Percentiles rank a stretch among this genome's conserved stretches.
phyloP scores from a whole-genome alignment of 2,329 filamentous ascomycete genomes.

The Rhinocladiella mackenziei region DNA sequence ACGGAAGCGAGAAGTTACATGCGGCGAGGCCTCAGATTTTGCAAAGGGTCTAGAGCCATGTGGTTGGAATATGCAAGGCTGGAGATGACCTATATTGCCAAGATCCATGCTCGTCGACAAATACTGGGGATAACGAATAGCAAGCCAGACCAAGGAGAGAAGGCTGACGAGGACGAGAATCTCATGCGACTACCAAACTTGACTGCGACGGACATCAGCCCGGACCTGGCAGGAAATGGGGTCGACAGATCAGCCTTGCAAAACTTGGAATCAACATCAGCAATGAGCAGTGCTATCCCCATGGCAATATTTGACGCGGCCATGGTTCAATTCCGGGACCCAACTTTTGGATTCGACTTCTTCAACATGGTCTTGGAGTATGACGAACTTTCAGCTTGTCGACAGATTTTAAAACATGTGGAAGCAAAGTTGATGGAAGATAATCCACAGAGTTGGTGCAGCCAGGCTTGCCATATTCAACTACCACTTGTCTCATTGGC shows the following conservation, averaged over 20 bases:
- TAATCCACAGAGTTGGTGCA: slow-evolving; percentile 59
- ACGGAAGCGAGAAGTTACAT: slow-evolving; percentile 77
- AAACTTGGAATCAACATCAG: slow-evolving; percentile 67
- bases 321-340: slow-evolving; percentile 67
- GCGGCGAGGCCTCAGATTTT: slow-evolving; percentile 87
- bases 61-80: slow-evolving; percentile 89
- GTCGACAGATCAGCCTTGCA: slow-evolving; percentile 56
- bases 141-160: slow-evolving; percentile 33
- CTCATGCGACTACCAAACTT: slow-evolving; percentile 57
- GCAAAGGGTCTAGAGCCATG: slow-evolving; percentile 65
- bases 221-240: slow-evolving; percentile 50
- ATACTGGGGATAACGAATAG: slow-evolving; percentile 60
- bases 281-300: slow-evolving; percentile 87
- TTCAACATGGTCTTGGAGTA: slow-evolving; percentile 76
- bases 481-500: slow-evolving; percentile 65
- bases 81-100: slow-evolving; percentile 87
- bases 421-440: slow-evolving; percentile 58
- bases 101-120: slow-evolving; percentile 69
- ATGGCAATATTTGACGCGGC: slow-evolving; percentile 86
- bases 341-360: slow-evolving; percentile 67
- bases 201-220: slow-evolving; percentile 60
- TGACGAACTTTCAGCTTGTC: slow-evolving; percentile 59
- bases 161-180: slow-evolving; percentile 50
- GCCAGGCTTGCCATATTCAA: slow-evolving; percentile 67
- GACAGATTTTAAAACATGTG: slow-evolving; percentile 69